Evolutionary conservation across 2,329 filamentous ascomycete genomes (phyloP).

Genomic region (Aspergillus alliaceus): DNA sequence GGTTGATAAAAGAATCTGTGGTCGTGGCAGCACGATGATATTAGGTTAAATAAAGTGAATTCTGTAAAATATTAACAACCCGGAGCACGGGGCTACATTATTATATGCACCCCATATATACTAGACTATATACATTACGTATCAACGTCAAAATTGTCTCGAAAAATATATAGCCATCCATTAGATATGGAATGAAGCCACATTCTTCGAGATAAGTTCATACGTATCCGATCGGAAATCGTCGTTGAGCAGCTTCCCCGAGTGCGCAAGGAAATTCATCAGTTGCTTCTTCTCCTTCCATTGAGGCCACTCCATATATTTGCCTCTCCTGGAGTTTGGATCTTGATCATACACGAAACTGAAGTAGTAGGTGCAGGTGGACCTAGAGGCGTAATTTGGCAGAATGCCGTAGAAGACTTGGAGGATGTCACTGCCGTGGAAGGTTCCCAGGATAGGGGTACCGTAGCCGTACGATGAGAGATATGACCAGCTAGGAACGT

Average conservation of each 20-base stretch:
- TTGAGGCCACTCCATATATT: conserved; percentile 53
- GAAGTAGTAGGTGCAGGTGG: conserved; percentile 69
- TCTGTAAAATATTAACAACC: too few species aligned
- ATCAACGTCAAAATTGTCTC: too few species aligned
- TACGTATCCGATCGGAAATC: conserved; percentile 50
- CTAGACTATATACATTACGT: too few species aligned
- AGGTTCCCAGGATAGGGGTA: conserved; percentile 71
- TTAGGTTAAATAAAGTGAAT: too few species aligned
- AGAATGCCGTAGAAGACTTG: conserved; percentile 67
- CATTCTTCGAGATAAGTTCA: conserved; percentile 37
- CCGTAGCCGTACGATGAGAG: conserved; percentile 70
- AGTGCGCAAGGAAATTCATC: conserved; percentile 47
- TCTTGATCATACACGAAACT: conserved; percentile 70
- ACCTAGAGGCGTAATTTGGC: conserved; percentile 60
- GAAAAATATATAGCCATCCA: background rate
- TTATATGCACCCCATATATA: too few species aligned
- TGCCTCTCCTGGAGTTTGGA: conserved; percentile 59
- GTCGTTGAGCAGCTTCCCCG: conserved; percentile 45
- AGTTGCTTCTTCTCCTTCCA: conserved; percentile 55
- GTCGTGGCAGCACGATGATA: too few species aligned
- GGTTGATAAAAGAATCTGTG: too few species aligned
- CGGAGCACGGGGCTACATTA: too few species aligned
- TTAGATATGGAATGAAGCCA: conserved; percentile 26
- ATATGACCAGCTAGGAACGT: conserved; percentile 72
- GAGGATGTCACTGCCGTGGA: conserved; percentile 70